A percentile compares a stretch with the other conserved stretches of the same genome.
Evolutionary conservation across 164 flowering plant species (phyloP).

Genomic region (Pachysandra terminalis): DNA sequence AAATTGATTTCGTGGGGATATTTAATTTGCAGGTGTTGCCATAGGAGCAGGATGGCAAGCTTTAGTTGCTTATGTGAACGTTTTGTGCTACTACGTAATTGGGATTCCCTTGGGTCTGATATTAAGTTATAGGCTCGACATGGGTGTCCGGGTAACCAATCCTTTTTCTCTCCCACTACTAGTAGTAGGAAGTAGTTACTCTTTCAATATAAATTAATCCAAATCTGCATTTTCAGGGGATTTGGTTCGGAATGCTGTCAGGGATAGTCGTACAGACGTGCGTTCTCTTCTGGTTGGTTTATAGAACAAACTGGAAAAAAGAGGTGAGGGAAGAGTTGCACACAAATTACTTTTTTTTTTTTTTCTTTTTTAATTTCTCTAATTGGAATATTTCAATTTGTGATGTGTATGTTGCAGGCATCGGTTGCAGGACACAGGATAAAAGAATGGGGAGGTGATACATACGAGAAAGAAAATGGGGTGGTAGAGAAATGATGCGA

Average conservation of each 20-base stretch:
- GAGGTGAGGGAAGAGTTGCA: constrained; percentile 33
- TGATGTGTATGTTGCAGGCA: constrained; percentile 12
- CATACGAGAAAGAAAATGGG: not conserved
- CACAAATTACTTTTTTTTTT: not conserved
- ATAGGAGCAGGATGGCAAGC: too few species aligned
- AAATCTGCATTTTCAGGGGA: too few species aligned
- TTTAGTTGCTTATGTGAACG: constrained; percentile 63
- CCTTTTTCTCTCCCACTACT: too few species aligned
- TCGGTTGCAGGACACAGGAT: constrained; percentile 23
- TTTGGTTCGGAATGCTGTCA: constrained; percentile 57
- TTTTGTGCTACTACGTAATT: constrained; percentile 59
- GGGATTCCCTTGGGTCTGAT: too few species aligned
- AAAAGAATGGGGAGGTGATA: constrained; percentile 8
- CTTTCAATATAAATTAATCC: too few species aligned
- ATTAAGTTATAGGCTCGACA: constrained; percentile 38
- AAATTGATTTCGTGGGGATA: too few species aligned
- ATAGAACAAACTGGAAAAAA: constrained; percentile 57
- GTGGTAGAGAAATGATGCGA: too few species aligned
- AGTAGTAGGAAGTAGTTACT: too few species aligned
- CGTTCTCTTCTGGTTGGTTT: too few species aligned
- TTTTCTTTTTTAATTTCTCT: too few species aligned
- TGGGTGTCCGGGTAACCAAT: constrained; percentile 49
- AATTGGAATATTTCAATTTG: too few species aligned
- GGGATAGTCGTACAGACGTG: constrained; percentile 56
- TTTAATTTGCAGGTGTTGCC: too few species aligned